Base-by-base conservation (phyloP, 2,329 filamentous ascomycete species). In the Achaetomium macrosporum region DNA sequence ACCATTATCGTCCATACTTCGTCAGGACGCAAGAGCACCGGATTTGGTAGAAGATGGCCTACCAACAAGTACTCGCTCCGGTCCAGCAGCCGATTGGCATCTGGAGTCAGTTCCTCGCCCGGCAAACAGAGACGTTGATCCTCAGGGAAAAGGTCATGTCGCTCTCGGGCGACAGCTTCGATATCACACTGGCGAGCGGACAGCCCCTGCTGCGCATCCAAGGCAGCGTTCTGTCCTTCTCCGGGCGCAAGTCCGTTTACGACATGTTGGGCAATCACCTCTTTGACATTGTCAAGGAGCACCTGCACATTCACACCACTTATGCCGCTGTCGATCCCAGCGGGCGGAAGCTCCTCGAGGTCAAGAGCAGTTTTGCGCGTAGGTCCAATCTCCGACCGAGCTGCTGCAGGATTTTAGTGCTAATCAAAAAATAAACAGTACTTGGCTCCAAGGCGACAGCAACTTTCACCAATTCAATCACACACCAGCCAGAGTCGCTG, bases 81-180 rank as follows among this genome's bases (percentile, higher is more conserved):
- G 57, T 66, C 8, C 58, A 61, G 11, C 68, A 64, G 47, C 63
- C 65, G 9, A 60, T 75, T 11, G 73, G 71, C 52, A 56, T 77
- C 48, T 73, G 75, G 57, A 59, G 65, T 49, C 65, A 66, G 9
- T 66, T 71, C 56, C 64, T 74, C 25, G 68, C 71, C 3, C 63
- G 54, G 1, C 65, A 71, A 31, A 61, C 65, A 6, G 72, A 76
- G 61, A 80, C 76, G 2, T 68, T 87, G 7, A 64, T 80, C 1
- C 69, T 87, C 45, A 79, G 76, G 60, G 82, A 87, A 62, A 82
- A 81, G 60, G 33, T 35, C 33, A 35, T 35, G 33, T 35, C 33
- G 33, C 19, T 37, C 3, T 71, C 84, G 16, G 65, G 83, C 53
- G 82, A 87, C 68, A 80, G 75, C 65, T 87, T 86, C 68, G 77